Conservation (phyloP, 2,329 filamentous ascomycete genomes). For the Beauveria sp. region DNA sequence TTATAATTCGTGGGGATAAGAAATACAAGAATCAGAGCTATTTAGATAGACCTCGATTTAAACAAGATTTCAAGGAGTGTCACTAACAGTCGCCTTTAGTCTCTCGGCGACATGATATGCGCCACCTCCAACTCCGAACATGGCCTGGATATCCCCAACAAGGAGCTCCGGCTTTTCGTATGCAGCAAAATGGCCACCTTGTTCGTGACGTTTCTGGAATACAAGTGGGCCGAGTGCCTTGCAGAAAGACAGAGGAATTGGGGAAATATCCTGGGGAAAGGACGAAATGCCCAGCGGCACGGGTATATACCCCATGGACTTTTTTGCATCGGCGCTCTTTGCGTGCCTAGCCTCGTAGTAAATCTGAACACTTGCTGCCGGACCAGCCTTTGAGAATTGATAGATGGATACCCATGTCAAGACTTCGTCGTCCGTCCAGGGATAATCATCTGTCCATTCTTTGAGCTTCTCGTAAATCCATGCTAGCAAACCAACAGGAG, state of each 20-base stretch:
- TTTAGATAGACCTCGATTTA: no score
- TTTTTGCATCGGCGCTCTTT: slow-evolving; percentile 15
- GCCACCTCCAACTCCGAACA: slow-evolving; percentile 36
- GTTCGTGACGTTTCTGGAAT: slow-evolving; percentile 41
- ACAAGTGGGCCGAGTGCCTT: slow-evolving; percentile 51
- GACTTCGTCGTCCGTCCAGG: slow-evolving; percentile 70
- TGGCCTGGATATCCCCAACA: slow-evolving; percentile 43
- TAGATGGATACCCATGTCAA: slow-evolving; percentile 70
- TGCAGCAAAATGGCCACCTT: slow-evolving; percentile 55
- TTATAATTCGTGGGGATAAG: no score
- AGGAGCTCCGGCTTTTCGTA: slow-evolving; percentile 49
- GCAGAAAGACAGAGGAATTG: slow-evolving; percentile 26
- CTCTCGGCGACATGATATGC: neutral
- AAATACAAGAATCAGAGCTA: no score
- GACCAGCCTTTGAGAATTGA: slow-evolving; percentile 60
- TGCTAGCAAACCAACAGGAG: slow-evolving; percentile 60
- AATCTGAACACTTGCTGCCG: slow-evolving; percentile 58
- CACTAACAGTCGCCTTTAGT: neutral
- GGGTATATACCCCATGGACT: slow-evolving; percentile 21
- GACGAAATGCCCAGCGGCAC: slow-evolving; percentile 41
- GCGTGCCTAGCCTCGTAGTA: slow-evolving; percentile 60
- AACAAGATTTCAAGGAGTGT: no score
- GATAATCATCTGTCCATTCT: slow-evolving; percentile 66
- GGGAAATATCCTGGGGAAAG: slow-evolving; percentile 54
- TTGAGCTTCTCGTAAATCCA: slow-evolving; percentile 80